A percentile compares a stretch with the other conserved stretches of the same genome.
Conservation (phyloP, 2,329 filamentous ascomycete species). For the Endoconidiophora laricicola region DNA sequence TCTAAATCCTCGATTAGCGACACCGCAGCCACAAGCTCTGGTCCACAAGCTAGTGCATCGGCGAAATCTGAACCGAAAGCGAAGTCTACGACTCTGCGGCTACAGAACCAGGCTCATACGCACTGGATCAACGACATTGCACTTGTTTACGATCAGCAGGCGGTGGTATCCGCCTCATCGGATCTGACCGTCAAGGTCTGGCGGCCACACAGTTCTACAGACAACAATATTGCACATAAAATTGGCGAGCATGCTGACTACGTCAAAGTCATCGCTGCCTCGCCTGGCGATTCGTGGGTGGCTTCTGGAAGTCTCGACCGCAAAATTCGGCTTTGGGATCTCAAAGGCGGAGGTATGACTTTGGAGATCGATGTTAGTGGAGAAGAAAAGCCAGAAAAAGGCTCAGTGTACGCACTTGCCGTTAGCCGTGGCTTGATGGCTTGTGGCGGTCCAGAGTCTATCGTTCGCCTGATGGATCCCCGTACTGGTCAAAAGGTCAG, state of each 20-base stretch:
- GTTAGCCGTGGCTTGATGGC: conserved; percentile 69
- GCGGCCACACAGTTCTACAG: conserved; percentile 52
- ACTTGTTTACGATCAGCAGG: conserved; percentile 59
- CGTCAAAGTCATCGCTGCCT: conserved; percentile 81
- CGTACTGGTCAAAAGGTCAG: conserved; percentile 78
- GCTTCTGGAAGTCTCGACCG: conserved; percentile 87
- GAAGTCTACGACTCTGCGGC: conserved; percentile 37
- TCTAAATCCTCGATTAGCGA: conserved; percentile 15
- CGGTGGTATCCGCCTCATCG: conserved; percentile 80
- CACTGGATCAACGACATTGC: conserved; percentile 94
- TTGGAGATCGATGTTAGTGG: conserved; percentile 73
- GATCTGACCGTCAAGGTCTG: conserved; percentile 86
- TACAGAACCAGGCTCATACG: conserved; percentile 60
- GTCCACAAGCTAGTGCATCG: conserved; percentile 13
- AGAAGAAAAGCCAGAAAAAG: conserved; percentile 74
- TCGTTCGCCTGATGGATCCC: conserved; percentile 82
- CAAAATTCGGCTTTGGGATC: conserved; percentile 84
- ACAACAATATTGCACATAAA: conserved; percentile 38
- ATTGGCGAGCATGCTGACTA: conserved; percentile 94
- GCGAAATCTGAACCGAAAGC: conserved; percentile 24
- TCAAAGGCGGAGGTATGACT: conserved; percentile 71
- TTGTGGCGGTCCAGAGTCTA: conserved; percentile 85
- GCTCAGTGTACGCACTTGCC: conserved; percentile 82
- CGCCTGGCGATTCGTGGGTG: conserved; percentile 55
- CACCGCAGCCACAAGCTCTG: conserved; percentile 18